Base-by-base conservation (phyloP, 2,329 filamentous ascomycete genomes). In the Pseudovirgaria hyperparasitica region DNA sequence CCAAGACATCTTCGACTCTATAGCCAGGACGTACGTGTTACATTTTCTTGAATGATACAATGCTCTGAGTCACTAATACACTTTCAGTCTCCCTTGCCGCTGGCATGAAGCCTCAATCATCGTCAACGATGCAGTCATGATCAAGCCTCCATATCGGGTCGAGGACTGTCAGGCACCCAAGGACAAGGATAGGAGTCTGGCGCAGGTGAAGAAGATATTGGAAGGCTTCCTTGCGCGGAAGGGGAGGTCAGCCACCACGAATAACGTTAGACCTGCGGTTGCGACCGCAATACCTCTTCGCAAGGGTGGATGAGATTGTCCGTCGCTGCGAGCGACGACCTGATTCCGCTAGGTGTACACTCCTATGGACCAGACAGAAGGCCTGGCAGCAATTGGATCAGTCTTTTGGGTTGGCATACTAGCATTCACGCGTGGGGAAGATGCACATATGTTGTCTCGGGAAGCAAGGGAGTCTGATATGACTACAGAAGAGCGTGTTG, bases 1-100 rank as follows among this genome's bases (percentile, higher is more conserved):
- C 15, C 72, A 77, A 49, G 70, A 72, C 28, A 55, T 77, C 10
- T 77, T 72, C 39, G 70, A 76, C 53, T 62, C 65, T 8, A 60
- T 77, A 28, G 64, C 62, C 34, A 62, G 68, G 39, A 70, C 69
- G 48, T 72, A 43, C 35, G 60, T 47, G n/a, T 25, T 19, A 11
- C 26, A 13, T 12, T 29, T 19, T 8, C 16, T 22, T 23, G 17
- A 4, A 9, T 9, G 9, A 24, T 10, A 10, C 13, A 19, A 36
- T 6, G 15, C 14, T 10, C 13, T 16, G 21, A 10, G 9, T 7
- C 12, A 4, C 9, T 10, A 11, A 16, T 17, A 16, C 16, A n/a
- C 18, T 10, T 4, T 24, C 27, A 59, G 55, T 18, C 48, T 70
- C 43, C 70, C 69, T 7, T 62, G 67, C 16, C 60, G 67, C 33